These are phyloP conservation scores for Mycena rosella DNA, from an alignment of 768 basidiomycete species.

Conservation along the genomic window DNA sequence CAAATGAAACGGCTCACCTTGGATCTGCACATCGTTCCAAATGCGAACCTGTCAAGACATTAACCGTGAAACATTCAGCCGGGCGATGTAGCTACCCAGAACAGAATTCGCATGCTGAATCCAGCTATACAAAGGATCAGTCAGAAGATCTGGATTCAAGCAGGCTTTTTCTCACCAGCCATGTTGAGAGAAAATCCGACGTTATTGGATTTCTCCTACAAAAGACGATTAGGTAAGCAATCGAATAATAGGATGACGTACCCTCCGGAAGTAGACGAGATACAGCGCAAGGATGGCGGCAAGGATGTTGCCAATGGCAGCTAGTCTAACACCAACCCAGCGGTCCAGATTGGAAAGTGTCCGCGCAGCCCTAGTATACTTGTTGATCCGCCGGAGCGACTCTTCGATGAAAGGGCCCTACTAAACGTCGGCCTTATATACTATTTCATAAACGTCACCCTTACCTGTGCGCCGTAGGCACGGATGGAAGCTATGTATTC, in stretches of 20 bases:
- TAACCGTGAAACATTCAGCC: background rate
- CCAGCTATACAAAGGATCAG: conserved; percentile 43
- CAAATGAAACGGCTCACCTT: conserved; percentile 40
- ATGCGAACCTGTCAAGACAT: conserved; percentile 36
- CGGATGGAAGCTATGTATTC: conserved; percentile 53
- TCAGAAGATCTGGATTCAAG: background rate
- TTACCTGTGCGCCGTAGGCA: conserved; percentile 64
- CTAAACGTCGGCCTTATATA: too few species aligned
- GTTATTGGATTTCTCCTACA: conserved; percentile 45
- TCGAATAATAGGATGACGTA: conserved; percentile 48
- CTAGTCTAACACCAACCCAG: conserved; percentile 54
- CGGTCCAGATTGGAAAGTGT: conserved; percentile 54
- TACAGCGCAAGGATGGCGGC: conserved; percentile 53
- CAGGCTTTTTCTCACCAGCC: conserved; percentile 41
- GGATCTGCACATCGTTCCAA: conserved; percentile 48
- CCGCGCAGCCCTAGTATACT: conserved; percentile 49
- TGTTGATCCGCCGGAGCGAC: conserved; percentile 56
- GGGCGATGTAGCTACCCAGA: conserved; percentile 32
- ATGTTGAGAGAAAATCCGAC: conserved; percentile 59
- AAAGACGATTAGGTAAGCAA: conserved; percentile 51
- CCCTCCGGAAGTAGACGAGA: conserved; percentile 30
- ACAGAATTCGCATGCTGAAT: conserved; percentile 62
- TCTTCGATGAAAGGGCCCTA: conserved; percentile 50
- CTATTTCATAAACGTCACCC: too few species aligned
- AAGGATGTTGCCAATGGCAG: conserved; percentile 60